Percentiles rank a stretch among this genome's conserved stretches.
Evolutionary conservation across 306 rosid genomes (phyloP).

Genomic region (Leucaena leucocephala): DNA sequence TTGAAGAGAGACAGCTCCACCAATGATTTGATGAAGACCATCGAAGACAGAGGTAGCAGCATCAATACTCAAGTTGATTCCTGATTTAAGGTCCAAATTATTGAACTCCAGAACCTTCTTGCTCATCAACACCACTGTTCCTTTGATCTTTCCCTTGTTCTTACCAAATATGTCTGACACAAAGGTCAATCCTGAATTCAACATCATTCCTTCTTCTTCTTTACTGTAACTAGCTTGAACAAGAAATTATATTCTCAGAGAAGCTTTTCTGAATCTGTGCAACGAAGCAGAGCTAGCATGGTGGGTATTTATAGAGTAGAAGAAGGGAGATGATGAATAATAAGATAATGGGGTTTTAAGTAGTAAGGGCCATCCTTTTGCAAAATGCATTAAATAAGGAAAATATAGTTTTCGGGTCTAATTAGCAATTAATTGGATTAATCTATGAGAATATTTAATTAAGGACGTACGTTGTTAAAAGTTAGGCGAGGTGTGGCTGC

Average conservation of each 20-base stretch:
- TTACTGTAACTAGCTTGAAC: neutral
- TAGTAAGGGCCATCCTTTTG: too few species aligned
- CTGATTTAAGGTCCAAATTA: slow-evolving; percentile 15
- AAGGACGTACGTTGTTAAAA: too few species aligned
- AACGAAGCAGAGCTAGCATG: neutral
- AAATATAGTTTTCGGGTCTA: too few species aligned
- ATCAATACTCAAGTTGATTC: slow-evolving; percentile 31
- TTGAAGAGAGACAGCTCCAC: slow-evolving; percentile 43
- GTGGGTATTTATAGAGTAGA: neutral
- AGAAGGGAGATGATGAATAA: neutral
- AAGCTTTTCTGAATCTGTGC: neutral
- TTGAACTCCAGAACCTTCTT: slow-evolving; percentile 48
- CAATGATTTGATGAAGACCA: slow-evolving; percentile 38
- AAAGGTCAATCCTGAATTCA: neutral
- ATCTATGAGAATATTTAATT: too few species aligned
- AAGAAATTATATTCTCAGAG: neutral
- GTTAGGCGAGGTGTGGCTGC: too few species aligned
- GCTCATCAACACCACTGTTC: slow-evolving; percentile 47
- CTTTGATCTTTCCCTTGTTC: slow-evolving; percentile 39
- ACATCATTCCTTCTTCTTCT: slow-evolving; percentile 34
- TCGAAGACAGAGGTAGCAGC: slow-evolving; percentile 36
- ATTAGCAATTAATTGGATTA: too few species aligned
- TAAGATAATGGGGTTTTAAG: neutral
- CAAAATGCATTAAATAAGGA: neutral
- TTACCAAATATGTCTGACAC: slow-evolving; percentile 2